phyloP scores from a whole-genome alignment of 257 asterid species.

The Scutellaria minor region DNA sequence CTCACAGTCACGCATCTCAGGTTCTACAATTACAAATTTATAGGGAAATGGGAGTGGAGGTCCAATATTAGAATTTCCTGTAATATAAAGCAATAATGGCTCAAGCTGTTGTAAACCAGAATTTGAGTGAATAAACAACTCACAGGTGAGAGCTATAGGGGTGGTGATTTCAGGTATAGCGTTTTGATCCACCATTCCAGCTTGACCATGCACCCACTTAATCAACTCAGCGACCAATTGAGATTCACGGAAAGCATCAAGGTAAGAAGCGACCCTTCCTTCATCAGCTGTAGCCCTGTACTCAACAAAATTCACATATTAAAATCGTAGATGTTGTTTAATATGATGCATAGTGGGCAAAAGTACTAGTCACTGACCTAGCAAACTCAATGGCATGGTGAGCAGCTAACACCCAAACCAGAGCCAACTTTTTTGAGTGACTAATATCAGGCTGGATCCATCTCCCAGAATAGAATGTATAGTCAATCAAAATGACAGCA shows the following conservation, averaged over 20 bases:
- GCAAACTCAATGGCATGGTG: slow-evolving; percentile 68
- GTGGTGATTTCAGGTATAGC: slow-evolving; percentile 44
- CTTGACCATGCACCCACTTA: slow-evolving; percentile 55
- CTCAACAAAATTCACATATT: slow-evolving; percentile 40
- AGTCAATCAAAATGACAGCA: slow-evolving; percentile 61
- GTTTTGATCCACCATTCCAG: slow-evolving; percentile 40
- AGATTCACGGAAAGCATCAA: slow-evolving; percentile 60
- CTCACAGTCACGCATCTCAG: slow-evolving; percentile 26
- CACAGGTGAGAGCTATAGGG: slow-evolving; percentile 74
- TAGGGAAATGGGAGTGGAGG: background rate
- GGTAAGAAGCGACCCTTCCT: slow-evolving; percentile 54
- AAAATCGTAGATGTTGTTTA: slow-evolving; percentile 24
- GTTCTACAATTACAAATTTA: background rate
- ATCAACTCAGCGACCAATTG: slow-evolving; percentile 57
- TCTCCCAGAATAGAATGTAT: slow-evolving; percentile 57
- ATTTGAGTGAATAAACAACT: slow-evolving; percentile 41
- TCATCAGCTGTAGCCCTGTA: slow-evolving; percentile 65
- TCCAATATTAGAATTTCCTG: background rate
- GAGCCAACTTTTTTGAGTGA: slow-evolving; percentile 54
- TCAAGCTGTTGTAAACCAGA: slow-evolving; percentile 6
- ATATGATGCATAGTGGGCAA: slow-evolving; percentile 21
- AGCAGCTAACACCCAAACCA: slow-evolving; percentile 70
- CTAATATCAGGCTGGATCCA: slow-evolving; percentile 51
- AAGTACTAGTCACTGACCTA: slow-evolving; percentile 48
- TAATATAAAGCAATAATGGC: slow-evolving; percentile 26